Percentiles rank a stretch among this genome's conserved stretches.
Evolutionary conservation across 495 filamentous ascomycete species (phyloP).

Genomic region (Echria macrotheca): DNA sequence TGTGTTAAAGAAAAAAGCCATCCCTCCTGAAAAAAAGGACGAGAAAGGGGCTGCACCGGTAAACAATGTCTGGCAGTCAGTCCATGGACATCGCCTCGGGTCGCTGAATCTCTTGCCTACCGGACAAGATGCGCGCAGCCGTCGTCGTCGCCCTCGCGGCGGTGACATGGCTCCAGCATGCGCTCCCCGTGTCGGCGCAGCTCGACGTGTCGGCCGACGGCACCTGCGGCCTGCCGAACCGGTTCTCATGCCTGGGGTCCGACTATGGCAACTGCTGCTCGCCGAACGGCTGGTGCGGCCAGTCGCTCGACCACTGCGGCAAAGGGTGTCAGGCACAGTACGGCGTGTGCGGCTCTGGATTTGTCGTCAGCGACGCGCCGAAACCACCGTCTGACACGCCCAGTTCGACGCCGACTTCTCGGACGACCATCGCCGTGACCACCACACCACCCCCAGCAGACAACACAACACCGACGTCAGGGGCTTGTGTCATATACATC

Average conservation of each 20-base stretch:
- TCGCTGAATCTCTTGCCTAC: no score
- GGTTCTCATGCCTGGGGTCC: slow-evolving; percentile 15
- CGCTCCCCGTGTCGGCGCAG: slow-evolving; percentile 7
- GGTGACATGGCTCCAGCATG: slow-evolving; percentile 3
- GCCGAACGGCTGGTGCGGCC: slow-evolving; percentile 28
- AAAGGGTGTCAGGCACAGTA: slow-evolving; percentile 29
- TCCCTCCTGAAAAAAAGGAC: no score
- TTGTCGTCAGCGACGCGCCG: not conserved
- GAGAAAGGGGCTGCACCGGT: no score
- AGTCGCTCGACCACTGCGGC: slow-evolving; percentile 29
- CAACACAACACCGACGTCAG: not conserved
- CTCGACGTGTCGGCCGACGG: slow-evolving; percentile 12
- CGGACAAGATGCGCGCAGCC: slow-evolving; percentile 9
- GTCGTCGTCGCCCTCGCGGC: not conserved
- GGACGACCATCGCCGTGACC: not conserved
- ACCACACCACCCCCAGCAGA: not conserved
- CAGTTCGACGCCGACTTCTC: not conserved
- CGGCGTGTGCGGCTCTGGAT: slow-evolving; percentile 21
- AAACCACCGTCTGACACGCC: not conserved
- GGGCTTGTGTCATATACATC: slow-evolving; percentile 7
- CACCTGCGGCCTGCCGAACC: slow-evolving; percentile 10
- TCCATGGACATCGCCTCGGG: no score
- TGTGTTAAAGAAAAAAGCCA: no score
- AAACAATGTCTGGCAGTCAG: no score
- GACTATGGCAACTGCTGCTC: slow-evolving; percentile 25